Conservation (phyloP, 2,329 filamentous ascomycete genomes). For the Pestalotiopsis sp. region DNA sequence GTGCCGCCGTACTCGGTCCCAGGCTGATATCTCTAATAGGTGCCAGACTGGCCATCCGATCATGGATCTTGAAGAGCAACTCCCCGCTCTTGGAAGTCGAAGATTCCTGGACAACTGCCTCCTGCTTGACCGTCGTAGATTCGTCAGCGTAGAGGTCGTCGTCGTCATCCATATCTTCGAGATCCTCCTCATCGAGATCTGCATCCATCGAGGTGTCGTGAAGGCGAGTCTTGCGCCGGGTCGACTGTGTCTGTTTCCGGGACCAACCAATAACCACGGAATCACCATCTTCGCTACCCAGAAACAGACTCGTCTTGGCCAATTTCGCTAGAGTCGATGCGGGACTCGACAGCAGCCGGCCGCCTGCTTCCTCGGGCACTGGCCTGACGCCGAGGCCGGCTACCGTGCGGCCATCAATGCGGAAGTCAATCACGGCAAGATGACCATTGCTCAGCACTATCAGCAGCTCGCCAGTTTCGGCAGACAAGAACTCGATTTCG, state of each 20-base stretch:
- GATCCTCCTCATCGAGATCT: constrained; percentile 52
- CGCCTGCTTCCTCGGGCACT: constrained; percentile 63
- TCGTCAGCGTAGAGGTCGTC: constrained; percentile 68
- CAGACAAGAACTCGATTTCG: constrained; percentile 72
- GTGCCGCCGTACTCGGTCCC: constrained; percentile 53
- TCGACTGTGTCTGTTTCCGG: constrained; percentile 59
- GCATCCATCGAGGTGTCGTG: constrained; percentile 53
- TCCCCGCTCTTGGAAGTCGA: constrained; percentile 56
- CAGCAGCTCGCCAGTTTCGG: constrained; percentile 80
- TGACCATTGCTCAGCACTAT: constrained; percentile 75
- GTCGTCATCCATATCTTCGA: constrained; percentile 62
- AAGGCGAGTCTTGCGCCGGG: constrained; percentile 63
- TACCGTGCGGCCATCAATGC: constrained; percentile 86
- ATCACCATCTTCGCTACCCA: constrained; percentile 82
- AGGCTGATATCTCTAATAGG: constrained; percentile 76
- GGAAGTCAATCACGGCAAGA: constrained; percentile 76
- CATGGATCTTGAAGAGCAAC: constrained; percentile 74
- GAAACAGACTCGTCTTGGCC: constrained; percentile 70
- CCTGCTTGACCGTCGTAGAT: constrained; percentile 33
- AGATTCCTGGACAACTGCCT: constrained; percentile 36
- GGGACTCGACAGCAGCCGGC: constrained; percentile 58
- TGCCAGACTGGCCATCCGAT: constrained; percentile 74
- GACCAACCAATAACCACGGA: constrained; percentile 82
- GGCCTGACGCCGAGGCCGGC: constrained; percentile 77
- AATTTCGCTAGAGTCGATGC: constrained; percentile 72